Base-by-base conservation (phyloP, 257 asterid species). In the Petunia axillaris region DNA sequence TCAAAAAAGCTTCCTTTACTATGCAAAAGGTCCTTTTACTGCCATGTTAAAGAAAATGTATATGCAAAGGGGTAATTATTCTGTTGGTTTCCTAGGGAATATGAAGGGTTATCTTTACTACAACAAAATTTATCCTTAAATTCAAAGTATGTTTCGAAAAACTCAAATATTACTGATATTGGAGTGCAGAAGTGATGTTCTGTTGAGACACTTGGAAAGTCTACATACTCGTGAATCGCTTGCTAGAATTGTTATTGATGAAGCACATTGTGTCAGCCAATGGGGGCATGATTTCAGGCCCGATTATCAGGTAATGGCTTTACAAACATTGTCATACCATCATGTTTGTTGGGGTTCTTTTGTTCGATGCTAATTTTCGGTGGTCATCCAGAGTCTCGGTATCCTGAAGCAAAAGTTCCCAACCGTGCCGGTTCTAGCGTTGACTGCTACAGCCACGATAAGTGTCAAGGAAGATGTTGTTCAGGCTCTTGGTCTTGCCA, bases 211-310 rank as follows among this genome's bases (percentile, higher is more conserved):
- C 75, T 87, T 96, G 91, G 97, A 94, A 88, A 90, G 86, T 62
- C 86, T 96, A 64, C 92, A 96, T 89, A 80, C 91, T 82, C 97
- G 96, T 79, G 90, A 89, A 57, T 87, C 79, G 83, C 94, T 96
- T 83, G 87, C 98, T 82, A 93, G 99, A 83, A 88, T 96, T 76
- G 99, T 96, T 82, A 94, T 96, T 82, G 99, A 96, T 89, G 99
- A 96, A 90, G 99, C 99, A 88, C 99, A 96, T 73, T 96, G 99
- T 87, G 98, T 96, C 71, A 96, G 99, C 89, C 99, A 96, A 81
- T 96, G 99, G 99, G 99, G 99, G 77, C 99, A 96, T 87, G 99
- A 96, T 84, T 96, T 96, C 85, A 89, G 99, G 84, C 99, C 99
- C 8, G 99, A 96, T 89, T 96, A 96, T 86, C 98, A 96, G 99